These are phyloP conservation scores for Ploettnerulaceae sp. DNA, from an alignment of 2,329 filamentous ascomycete species.

Conservation along the genomic window DNA sequence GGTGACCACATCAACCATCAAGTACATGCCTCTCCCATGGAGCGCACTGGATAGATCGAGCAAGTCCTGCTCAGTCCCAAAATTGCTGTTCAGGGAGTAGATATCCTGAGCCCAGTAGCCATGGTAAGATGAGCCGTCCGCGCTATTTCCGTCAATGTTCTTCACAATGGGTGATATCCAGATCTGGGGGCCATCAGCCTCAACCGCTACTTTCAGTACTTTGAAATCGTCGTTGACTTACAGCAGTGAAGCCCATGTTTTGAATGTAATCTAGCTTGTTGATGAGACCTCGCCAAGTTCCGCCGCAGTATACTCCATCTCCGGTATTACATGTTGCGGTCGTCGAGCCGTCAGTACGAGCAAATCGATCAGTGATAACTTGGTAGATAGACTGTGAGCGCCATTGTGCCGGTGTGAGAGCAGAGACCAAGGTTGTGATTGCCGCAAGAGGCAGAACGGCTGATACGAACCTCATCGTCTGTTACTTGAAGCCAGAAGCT, in stretches of 20 bases:
- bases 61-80: slow-evolving; percentile 44
- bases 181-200: too few species aligned
- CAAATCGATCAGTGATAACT: slow-evolving; percentile 43
- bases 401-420: slow-evolving; percentile 35
- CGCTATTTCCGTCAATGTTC: slow-evolving; percentile 34
- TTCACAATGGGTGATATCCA: slow-evolving; percentile 43
- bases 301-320: slow-evolving; percentile 42
- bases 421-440: slow-evolving; percentile 10
- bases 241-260: slow-evolving; percentile 39
- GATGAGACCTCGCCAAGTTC: slow-evolving; percentile 40
- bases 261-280: slow-evolving; percentile 41
- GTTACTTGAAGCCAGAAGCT: background rate
- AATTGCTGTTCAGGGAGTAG: slow-evolving; percentile 44
- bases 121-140: slow-evolving; percentile 40
- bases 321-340: slow-evolving; percentile 23
- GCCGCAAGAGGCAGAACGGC: slow-evolving; percentile 10
- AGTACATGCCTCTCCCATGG: slow-evolving; percentile 44
- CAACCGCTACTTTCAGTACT: slow-evolving; percentile 10
- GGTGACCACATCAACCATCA: slow-evolving; percentile 49
- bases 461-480: slow-evolving; percentile 16
- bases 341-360: slow-evolving; percentile 37
- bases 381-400: slow-evolving; percentile 42
- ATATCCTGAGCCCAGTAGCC: slow-evolving; percentile 45
- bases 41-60: slow-evolving; percentile 41
- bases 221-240: slow-evolving; percentile 10